Evolutionary conservation across 2,329 filamentous ascomycete genomes (phyloP).

Genomic region (Diaporthe sp.): DNA sequence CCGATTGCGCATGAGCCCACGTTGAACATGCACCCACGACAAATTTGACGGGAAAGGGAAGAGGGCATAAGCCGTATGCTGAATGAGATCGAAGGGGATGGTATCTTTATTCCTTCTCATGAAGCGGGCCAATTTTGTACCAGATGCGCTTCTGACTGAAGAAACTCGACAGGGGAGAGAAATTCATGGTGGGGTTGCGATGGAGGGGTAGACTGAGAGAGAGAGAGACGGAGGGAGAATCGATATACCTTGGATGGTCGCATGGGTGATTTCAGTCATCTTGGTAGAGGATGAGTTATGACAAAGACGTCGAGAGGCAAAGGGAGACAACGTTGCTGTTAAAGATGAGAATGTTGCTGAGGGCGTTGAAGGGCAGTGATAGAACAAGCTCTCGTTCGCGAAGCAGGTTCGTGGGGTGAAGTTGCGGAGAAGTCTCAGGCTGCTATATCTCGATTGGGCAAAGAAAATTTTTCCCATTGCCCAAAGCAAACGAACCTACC

Average conservation of each 20-base stretch:
- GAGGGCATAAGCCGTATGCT: not conserved
- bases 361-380: not conserved
- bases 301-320: not conserved
- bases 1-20: not conserved
- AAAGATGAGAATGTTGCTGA: not conserved
- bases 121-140: not conserved
- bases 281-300: slow-evolving; percentile 37
- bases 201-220: slow-evolving; percentile 44
- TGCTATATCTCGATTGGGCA: slow-evolving; percentile 31
- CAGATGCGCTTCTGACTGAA: not conserved
- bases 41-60: not conserved
- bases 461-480: slow-evolving; percentile 37
- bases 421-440: slow-evolving; percentile 33
- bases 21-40: not conserved
- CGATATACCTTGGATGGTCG: slow-evolving; percentile 69
- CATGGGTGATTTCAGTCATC: slow-evolving; percentile 70
- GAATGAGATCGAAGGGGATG: not conserved
- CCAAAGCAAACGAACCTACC: slow-evolving; percentile 27
- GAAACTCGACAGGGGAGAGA: not conserved
- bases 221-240: slow-evolving; percentile 46
- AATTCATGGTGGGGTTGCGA: slow-evolving; percentile 41
- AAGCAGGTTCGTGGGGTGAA: slow-evolving; percentile 30
- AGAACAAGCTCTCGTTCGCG: slow-evolving; percentile 9
- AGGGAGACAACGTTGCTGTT: not conserved
- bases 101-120: not conserved